phyloP scores from a whole-genome alignment of 768 basidiomycete species.

The Pholiota conissans region DNA sequence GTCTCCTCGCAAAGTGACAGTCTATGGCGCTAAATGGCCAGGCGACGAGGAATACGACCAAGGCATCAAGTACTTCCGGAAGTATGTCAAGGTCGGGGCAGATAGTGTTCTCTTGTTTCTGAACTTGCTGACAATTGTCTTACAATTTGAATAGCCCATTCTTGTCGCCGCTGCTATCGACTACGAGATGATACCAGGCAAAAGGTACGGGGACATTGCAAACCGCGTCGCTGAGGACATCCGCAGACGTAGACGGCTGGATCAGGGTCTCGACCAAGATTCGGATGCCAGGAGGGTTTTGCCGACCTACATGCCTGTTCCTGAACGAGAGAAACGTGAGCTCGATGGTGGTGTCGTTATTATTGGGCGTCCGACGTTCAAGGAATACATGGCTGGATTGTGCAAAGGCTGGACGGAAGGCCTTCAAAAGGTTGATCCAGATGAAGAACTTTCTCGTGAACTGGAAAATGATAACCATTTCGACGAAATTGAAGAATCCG shows the following conservation, averaged over 20 bases:
- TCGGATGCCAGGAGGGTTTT: slow-evolving; percentile 41
- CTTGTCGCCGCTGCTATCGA: slow-evolving; percentile 94
- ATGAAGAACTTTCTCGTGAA: slow-evolving; percentile 66
- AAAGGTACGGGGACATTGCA: slow-evolving; percentile 85
- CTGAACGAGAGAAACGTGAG: slow-evolving; percentile 54
- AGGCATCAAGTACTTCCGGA: slow-evolving; percentile 85
- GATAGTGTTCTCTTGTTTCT: slow-evolving; percentile 10
- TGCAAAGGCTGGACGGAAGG: slow-evolving; percentile 81
- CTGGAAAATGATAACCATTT: slow-evolving; percentile 77
- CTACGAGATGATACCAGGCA: slow-evolving; percentile 81
- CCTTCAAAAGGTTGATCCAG: slow-evolving; percentile 65
- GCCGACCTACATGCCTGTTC: slow-evolving; percentile 52
- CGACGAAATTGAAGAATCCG: slow-evolving; percentile 52
- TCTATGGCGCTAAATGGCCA: slow-evolving; percentile 90
- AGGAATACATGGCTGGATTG: slow-evolving; percentile 92
- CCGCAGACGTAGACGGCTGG: slow-evolving; percentile 65
- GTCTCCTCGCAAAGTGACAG: slow-evolving; percentile 74
- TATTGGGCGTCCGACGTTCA: slow-evolving; percentile 86
- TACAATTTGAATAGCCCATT: slow-evolving; percentile 62
- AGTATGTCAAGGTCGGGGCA: slow-evolving; percentile 88
- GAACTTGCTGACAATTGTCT: not conserved
- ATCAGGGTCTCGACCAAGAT: slow-evolving; percentile 62
- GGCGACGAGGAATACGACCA: slow-evolving; percentile 92
- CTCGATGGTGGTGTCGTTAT: slow-evolving; percentile 85
- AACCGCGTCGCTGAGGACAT: slow-evolving; percentile 73